A percentile compares a stretch with the other conserved stretches of the same genome.
Evolutionary conservation across 129 eudicot species (phyloP).

Genomic region (Tagetes patula): DNA sequence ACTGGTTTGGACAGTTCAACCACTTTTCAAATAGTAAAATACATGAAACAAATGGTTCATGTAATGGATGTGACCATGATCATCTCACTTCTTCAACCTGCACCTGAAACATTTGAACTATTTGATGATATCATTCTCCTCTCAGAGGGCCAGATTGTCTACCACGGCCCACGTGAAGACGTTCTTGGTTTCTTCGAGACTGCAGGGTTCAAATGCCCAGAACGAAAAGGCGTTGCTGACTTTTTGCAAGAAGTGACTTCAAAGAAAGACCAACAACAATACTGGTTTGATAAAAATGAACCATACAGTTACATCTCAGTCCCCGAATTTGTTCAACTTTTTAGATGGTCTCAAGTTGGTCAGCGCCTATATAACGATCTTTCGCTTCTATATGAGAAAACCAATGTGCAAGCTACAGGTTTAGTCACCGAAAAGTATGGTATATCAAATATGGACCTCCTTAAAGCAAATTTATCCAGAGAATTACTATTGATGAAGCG

Average conservation of each 20-base stretch:
- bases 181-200: conserved; percentile 63
- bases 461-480: conserved; percentile 59
- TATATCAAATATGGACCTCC: conserved; percentile 48
- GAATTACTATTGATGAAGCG: conserved; percentile 80
- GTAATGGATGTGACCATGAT: conserved; percentile 70
- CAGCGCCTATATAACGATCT: conserved; percentile 46
- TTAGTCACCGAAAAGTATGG: conserved; percentile 69
- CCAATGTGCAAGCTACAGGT: conserved; percentile 52
- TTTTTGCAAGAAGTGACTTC: conserved; percentile 84
- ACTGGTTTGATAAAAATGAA: conserved; percentile 60
- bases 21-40: conserved; percentile 61
- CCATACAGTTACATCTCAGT: conserved; percentile 56
- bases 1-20: conserved; percentile 93
- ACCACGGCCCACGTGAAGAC: conserved; percentile 67
- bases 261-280: conserved; percentile 75
- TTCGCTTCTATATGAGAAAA: conserved; percentile 42
- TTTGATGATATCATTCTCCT: conserved; percentile 78
- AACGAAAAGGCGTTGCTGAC: conserved; percentile 76
- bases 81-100: conserved; percentile 79
- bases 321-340: conserved; percentile 42
- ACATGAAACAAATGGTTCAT: conserved; percentile 67
- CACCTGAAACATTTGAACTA: conserved; percentile 73
- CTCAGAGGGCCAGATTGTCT: conserved; percentile 65
- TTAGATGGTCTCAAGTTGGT: conserved; percentile 51
- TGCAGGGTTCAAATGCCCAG: conserved; percentile 74